Evolutionary conservation across 2,329 filamentous ascomycete genomes (phyloP).

Genomic region (Achaetomium macrosporum): DNA sequence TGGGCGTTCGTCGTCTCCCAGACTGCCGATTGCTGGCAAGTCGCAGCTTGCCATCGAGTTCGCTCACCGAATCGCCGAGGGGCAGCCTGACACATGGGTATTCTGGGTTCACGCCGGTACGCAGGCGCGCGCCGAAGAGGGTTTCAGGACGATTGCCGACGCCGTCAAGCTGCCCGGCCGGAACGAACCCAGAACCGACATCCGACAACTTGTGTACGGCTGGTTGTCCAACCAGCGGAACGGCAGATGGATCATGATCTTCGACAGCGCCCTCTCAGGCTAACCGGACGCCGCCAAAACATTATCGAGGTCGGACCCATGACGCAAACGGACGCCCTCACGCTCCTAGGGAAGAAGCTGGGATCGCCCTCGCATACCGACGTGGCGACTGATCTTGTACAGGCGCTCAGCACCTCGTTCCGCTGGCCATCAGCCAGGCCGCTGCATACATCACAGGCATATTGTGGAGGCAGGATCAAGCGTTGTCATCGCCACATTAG

Average conservation of each 20-base stretch:
- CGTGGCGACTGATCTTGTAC: slow-evolving; percentile 21
- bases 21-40: too few species aligned
- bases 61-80: not conserved
- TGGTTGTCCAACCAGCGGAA: too few species aligned
- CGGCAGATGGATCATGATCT: slow-evolving; percentile 31
- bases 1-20: too few species aligned
- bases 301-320: slow-evolving; percentile 27
- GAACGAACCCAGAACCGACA: slow-evolving; percentile 22
- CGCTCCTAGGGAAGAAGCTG: slow-evolving; percentile 28
- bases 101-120: slow-evolving; percentile 10
- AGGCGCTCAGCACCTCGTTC: slow-evolving; percentile 29
- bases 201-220: slow-evolving; percentile 26
- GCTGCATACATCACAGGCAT: slow-evolving; percentile 33
- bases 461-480: too few species aligned
- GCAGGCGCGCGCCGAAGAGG: slow-evolving; percentile 28
- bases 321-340: slow-evolving; percentile 21
- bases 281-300: slow-evolving; percentile 18
- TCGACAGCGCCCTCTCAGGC: slow-evolving; percentile 30
- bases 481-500: too few species aligned
- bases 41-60: too few species aligned
- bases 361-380: slow-evolving; percentile 11
- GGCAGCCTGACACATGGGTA: slow-evolving; percentile 1
- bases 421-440: slow-evolving; percentile 32
- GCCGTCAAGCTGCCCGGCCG: slow-evolving; percentile 24
- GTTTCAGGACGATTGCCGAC: slow-evolving; percentile 29